phyloP scores from a whole-genome alignment of 2,329 filamentous ascomycete genomes.

The Emergomyces pasteurianus region DNA sequence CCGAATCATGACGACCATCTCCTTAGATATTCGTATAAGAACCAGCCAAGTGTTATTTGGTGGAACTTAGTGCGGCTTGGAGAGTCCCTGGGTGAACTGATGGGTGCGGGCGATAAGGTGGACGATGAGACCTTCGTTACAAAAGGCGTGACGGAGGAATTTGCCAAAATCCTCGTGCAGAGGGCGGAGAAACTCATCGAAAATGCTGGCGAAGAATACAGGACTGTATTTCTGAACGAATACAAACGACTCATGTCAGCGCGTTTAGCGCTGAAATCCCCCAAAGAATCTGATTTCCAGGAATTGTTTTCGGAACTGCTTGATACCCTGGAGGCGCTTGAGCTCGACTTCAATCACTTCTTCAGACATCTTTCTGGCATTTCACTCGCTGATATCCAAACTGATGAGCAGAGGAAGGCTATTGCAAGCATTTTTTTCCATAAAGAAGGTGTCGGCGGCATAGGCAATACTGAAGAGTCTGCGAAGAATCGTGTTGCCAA shows the following conservation, averaged over 20 bases:
- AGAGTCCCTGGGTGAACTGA: conserved; percentile 75
- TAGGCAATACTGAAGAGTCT: conserved; percentile 48
- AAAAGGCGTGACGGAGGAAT: conserved; percentile 59
- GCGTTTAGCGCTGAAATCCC: conserved; percentile 61
- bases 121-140: conserved; percentile 61
- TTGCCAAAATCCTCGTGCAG: conserved; percentile 56
- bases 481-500: conserved; percentile 55
- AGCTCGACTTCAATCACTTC: conserved; percentile 89
- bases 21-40: conserved; percentile 81
- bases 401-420: conserved; percentile 51
- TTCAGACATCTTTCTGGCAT: conserved; percentile 67
- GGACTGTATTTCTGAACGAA: conserved; percentile 72
- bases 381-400: conserved; percentile 50
- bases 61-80: conserved; percentile 93
- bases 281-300: conserved; percentile 65
- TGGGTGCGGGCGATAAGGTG: conserved; percentile 62
- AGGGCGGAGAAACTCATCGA: conserved; percentile 77
- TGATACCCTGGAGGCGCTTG: conserved; percentile 66
- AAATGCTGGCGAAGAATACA: conserved; percentile 74
- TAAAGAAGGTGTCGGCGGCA: conserved; percentile 52
- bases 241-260: conserved; percentile 77
- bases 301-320: conserved; percentile 68
- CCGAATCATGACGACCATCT: conserved; percentile 91
- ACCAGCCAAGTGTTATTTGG: conserved; percentile 94
- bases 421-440: conserved; percentile 69